A percentile compares a stretch with the other conserved stretches of the same genome.
Evolutionary conservation across 768 basidiomycete genomes (phyloP).

Genomic region (Mycena crocata): DNA sequence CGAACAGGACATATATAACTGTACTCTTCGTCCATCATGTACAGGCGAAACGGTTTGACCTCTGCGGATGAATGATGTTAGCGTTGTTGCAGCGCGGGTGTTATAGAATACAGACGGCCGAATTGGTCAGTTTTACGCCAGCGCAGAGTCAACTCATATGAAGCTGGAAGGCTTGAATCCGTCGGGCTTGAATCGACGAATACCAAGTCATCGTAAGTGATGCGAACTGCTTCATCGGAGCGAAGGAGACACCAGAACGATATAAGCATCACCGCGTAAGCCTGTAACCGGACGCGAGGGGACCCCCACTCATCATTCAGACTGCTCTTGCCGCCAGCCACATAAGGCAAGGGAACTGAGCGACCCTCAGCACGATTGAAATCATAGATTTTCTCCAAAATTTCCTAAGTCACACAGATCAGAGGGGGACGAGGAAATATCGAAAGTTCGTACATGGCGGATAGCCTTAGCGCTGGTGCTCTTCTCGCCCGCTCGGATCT

Average conservation of each 20-base stretch:
- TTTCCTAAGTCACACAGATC: not conserved
- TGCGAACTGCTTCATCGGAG: slow-evolving; percentile 34
- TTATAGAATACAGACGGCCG: slow-evolving; percentile 26
- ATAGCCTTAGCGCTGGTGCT: not conserved
- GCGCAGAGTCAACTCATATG: slow-evolving; percentile 20
- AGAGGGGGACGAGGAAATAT: not conserved
- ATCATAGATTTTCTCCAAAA: not conserved
- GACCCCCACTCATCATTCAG: not conserved
- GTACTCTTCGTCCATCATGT: slow-evolving; percentile 9
- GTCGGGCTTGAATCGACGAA: not conserved
- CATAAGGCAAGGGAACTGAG: not conserved
- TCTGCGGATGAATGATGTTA: slow-evolving; percentile 12
- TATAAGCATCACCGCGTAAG: slow-evolving; percentile 2
- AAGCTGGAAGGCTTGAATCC: not conserved
- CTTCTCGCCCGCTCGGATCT: not conserved
- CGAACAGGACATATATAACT: slow-evolving; percentile 33
- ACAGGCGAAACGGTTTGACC: slow-evolving; percentile 32
- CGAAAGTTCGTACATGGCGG: not conserved
- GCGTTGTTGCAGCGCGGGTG: not conserved
- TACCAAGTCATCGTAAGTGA: slow-evolving; percentile 27
- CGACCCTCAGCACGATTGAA: not conserved
- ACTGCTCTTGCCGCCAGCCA: not conserved
- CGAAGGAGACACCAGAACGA: slow-evolving; percentile 34
- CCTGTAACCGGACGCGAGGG: not conserved
- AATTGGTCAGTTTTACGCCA: slow-evolving; percentile 36